These are phyloP conservation scores for Danielia oregonensis DNA, from an alignment of 805 yeast species.

Conservation along the genomic window DNA sequence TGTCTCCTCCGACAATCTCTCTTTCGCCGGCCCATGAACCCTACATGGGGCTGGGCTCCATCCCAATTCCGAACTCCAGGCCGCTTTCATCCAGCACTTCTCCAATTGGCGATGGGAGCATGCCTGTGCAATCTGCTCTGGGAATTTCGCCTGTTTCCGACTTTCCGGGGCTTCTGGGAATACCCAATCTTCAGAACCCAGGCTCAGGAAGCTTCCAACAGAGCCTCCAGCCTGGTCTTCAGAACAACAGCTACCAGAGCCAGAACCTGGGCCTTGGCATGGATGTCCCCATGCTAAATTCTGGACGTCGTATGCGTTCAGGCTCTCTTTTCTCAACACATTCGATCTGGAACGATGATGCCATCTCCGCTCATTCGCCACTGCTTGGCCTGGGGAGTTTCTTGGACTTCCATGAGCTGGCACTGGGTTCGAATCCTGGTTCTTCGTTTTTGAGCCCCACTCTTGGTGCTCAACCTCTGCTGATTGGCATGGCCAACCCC, in stretches of 20 bases:
- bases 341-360: conserved; percentile 60
- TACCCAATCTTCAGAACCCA: not conserved
- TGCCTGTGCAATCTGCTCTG: not conserved
- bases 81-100: not conserved
- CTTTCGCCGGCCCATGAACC: no score
- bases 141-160: no score
- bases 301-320: conserved; percentile 44
- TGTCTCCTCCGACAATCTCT: conserved; percentile 10
- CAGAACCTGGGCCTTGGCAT: not conserved
- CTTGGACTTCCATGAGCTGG: conserved; percentile 9
- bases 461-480: conserved; percentile 16
- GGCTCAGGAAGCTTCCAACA: not conserved
- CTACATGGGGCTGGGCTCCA: no score
- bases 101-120: no score
- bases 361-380: conserved; percentile 14
- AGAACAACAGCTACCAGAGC: not conserved
- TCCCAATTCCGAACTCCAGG: not conserved
- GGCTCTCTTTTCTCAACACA: conserved; percentile 49
- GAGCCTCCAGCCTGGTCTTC: not conserved
- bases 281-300: conserved; percentile 7
- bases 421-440: conserved; percentile 5
- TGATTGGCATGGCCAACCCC: conserved; percentile 7
- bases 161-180: no score
- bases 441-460: conserved; percentile 18
- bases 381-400: conserved; percentile 9